Conservation (phyloP, 768 basidiomycete genomes). For the Suillus weaverae region DNA sequence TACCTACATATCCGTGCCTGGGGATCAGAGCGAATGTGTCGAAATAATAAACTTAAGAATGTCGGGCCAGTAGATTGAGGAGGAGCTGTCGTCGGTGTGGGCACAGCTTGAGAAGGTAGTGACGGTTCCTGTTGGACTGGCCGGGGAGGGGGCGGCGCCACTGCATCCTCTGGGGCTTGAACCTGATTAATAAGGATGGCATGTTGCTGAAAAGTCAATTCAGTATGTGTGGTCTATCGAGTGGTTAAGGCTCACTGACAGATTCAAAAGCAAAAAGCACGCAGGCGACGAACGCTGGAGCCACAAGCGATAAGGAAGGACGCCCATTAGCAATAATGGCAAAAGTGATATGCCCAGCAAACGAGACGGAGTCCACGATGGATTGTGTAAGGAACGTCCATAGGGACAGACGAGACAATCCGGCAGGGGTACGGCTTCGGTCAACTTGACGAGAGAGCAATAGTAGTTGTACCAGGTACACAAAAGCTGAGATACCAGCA, state of each 20-base stretch:
- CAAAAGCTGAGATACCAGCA: constrained; percentile 65
- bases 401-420: constrained; percentile 74
- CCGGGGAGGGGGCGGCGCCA: constrained; percentile 30
- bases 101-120: constrained; percentile 17
- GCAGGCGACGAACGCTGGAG: constrained; percentile 82
- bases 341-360: constrained; percentile 87
- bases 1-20: constrained; percentile 70
- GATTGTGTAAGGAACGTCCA: constrained; percentile 84
- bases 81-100: constrained; percentile 22
- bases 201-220: constrained; percentile 63
- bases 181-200: constrained; percentile 77
- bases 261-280: constrained; percentile 81
- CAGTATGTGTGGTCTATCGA: neutral
- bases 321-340: constrained; percentile 83
- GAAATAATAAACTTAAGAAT: constrained; percentile 52
- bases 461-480: constrained; percentile 65
- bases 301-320: constrained; percentile 76
- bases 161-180: constrained; percentile 71
- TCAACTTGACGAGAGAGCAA: constrained; percentile 76
- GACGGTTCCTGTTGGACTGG: constrained; percentile 10
- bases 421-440: constrained; percentile 73
- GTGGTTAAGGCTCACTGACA: constrained; percentile 43
- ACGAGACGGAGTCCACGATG: constrained; percentile 78
- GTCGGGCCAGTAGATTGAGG: constrained; percentile 18
- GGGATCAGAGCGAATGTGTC: constrained; percentile 65